Conservation (phyloP, 352 stramenopile species). For the Aphanomyces stellatus region DNA sequence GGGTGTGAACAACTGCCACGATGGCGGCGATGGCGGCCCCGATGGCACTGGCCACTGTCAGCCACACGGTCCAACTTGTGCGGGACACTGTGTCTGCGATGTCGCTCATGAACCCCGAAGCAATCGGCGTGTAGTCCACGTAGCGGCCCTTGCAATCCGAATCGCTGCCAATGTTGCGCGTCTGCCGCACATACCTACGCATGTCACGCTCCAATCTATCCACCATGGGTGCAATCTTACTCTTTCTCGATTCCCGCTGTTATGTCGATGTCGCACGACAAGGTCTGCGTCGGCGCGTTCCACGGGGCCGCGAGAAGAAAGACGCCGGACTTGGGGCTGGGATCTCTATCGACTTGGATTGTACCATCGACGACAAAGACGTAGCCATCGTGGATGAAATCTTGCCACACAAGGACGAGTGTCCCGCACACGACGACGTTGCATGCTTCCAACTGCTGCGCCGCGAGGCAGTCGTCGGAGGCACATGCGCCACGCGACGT, state of each 20-base stretch:
- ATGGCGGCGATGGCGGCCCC: constrained; percentile 38
- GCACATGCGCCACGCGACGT: constrained; percentile 26
- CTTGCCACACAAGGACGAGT: constrained; percentile 62
- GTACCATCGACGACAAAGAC: constrained; percentile 74
- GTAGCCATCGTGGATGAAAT: constrained; percentile 31
- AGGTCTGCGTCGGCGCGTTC: constrained; percentile 12
- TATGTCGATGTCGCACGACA: neutral
- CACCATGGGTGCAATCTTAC: neutral
- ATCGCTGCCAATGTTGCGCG: constrained; percentile 51
- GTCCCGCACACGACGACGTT: constrained; percentile 57
- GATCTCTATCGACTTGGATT: too few species aligned
- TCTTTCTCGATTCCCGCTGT: neutral
- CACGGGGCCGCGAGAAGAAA: constrained; percentile 43
- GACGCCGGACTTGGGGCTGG: constrained; percentile 48
- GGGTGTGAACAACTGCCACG: constrained; percentile 43
- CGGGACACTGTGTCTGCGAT: neutral
- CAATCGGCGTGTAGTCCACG: constrained; percentile 19
- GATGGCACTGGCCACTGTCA: constrained; percentile 50
- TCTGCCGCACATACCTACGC: constrained; percentile 61
- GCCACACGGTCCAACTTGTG: constrained; percentile 33
- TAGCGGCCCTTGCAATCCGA: constrained; percentile 52
- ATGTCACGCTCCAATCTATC: neutral
- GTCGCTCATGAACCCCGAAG: neutral
- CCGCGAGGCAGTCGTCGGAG: constrained; percentile 51
- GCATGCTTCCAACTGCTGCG: constrained; percentile 52